Base-by-base conservation (phyloP, 2,329 filamentous ascomycete genomes). In the Alternaria infectoria region DNA sequence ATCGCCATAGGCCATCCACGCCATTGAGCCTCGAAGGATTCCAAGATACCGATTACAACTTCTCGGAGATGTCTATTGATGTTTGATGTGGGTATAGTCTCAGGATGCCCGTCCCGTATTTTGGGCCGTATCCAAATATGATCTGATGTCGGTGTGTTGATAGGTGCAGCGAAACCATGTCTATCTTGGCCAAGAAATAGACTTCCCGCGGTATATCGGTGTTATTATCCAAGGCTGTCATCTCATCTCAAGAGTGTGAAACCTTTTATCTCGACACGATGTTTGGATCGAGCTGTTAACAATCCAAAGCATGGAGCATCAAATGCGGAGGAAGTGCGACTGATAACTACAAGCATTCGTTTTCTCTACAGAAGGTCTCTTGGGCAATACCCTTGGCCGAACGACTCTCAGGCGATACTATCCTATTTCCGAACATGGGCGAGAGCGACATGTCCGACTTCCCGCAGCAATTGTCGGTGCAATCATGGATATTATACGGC, bases 401-500 rank as follows among this genome's bases (percentile, higher is more conserved):
- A 21, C n/a, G n/a, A 28, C 10, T 45, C 10, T 23, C 13, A 21
- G 15, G 44, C 44, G 6, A 26, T 7, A 32, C 12, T 12, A 32
- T 4, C 6, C 1, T 26, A n/a, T 5, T 30, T 5, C 13, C 32
- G 44, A 30, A 19, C 23, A 30, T 25, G 17, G 17, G 23, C 26
- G 32, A 36, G 11, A 17, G 23, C 46, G 17, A 21, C 25, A 43
- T 61, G 47, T 28, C 36, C 10, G 65, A 65, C 10, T 75, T 77
- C 21, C 65, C 69, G 55, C 55, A 36, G 19, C 32, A 72, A 32
- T 25, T 77, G 44, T 65, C 64, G 8, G 61, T 47, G 19, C 64
- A 76, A 25, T 76, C 74, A 64, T 78, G 76, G 76, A 67, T 61
- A 12, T 56, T 77, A 5, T 77, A 75, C 58, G 68, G 69, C 6